These are phyloP conservation scores for Alternaria incomplexa DNA, from an alignment of 2,329 filamentous ascomycete genomes.

Conservation along the genomic window DNA sequence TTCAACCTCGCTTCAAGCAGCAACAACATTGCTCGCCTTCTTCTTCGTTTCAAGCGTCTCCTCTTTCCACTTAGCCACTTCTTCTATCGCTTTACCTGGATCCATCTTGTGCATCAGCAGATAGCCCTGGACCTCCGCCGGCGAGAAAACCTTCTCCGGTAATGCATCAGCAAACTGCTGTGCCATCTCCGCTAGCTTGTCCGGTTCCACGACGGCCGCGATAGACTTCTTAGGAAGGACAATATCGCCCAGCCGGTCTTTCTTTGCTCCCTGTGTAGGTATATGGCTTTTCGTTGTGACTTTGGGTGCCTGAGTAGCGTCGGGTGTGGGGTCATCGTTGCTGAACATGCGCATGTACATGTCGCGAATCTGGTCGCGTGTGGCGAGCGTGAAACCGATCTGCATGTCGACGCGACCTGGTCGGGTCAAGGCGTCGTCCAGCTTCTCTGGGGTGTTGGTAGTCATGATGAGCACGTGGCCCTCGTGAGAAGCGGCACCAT, in stretches of 20 bases:
- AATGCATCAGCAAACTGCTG: slow-evolving; percentile 53
- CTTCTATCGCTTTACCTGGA: slow-evolving; percentile 52
- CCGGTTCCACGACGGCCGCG: slow-evolving; percentile 14
- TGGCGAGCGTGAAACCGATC: slow-evolving; percentile 63
- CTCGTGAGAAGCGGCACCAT: slow-evolving; percentile 80
- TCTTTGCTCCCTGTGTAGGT: not conserved
- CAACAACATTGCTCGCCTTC: slow-evolving; percentile 30
- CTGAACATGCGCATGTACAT: slow-evolving; percentile 52
- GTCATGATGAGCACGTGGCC: slow-evolving; percentile 83
- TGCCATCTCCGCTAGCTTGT: slow-evolving; percentile 50
- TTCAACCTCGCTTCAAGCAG: not conserved
- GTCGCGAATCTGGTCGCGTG: slow-evolving; percentile 49
- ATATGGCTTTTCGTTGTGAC: not conserved
- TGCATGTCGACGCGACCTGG: slow-evolving; percentile 75
- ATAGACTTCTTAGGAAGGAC: not conserved
- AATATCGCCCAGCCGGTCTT: slow-evolving; percentile 20
- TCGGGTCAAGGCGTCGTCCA: slow-evolving; percentile 76
- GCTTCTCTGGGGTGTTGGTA: slow-evolving; percentile 74
- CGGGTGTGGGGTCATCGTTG: not conserved
- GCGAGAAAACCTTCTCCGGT: slow-evolving; percentile 57
- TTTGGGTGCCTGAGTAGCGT: not conserved
- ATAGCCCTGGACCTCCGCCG: slow-evolving; percentile 61
- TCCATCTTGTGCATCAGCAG: slow-evolving; percentile 59
- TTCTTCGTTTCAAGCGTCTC: slow-evolving; percentile 42
- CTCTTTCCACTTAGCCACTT: slow-evolving; percentile 53